These are phyloP conservation scores for Candida boleticola DNA, from an alignment of 805 yeast species.

Conservation along the genomic window DNA sequence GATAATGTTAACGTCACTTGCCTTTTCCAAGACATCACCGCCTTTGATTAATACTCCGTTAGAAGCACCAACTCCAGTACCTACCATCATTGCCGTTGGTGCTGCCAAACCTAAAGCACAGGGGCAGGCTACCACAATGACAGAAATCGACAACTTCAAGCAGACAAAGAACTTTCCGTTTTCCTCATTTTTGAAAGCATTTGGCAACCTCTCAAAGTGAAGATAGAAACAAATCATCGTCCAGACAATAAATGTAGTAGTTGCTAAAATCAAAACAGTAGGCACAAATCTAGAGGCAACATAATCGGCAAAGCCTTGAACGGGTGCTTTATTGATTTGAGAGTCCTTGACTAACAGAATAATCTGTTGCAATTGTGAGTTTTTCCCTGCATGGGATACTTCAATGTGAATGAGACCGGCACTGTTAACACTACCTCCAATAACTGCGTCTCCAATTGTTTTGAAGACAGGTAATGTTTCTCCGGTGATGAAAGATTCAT, in stretches of 20 bases:
- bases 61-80: constrained; percentile 92
- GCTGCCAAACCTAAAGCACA: constrained; percentile 97
- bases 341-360: constrained; percentile 86
- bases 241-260: constrained; percentile 56
- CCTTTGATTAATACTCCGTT: constrained; percentile 91
- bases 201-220: constrained; percentile 36
- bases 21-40: constrained; percentile 80
- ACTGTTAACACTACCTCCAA: constrained; percentile 92
- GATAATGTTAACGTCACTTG: constrained; percentile 60
- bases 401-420: constrained; percentile 65
- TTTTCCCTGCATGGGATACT: constrained; percentile 72
- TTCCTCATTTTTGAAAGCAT: constrained; percentile 40
- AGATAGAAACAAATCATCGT: constrained; percentile 30
- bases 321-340: constrained; percentile 84
- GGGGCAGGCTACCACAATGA: constrained; percentile 97
- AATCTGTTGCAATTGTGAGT: constrained; percentile 84
- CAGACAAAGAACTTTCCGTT: constrained; percentile 66
- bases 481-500: constrained; percentile 90
- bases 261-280: constrained; percentile 57
- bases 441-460: constrained; percentile 55
- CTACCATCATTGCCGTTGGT: constrained; percentile 99
- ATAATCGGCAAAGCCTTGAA: constrained; percentile 83
- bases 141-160: constrained; percentile 81
- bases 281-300: constrained; percentile 88
- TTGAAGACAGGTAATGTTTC: constrained; percentile 80